phyloP scores from a whole-genome alignment of 805 yeast genomes.

The Peterozyma xylosa region DNA sequence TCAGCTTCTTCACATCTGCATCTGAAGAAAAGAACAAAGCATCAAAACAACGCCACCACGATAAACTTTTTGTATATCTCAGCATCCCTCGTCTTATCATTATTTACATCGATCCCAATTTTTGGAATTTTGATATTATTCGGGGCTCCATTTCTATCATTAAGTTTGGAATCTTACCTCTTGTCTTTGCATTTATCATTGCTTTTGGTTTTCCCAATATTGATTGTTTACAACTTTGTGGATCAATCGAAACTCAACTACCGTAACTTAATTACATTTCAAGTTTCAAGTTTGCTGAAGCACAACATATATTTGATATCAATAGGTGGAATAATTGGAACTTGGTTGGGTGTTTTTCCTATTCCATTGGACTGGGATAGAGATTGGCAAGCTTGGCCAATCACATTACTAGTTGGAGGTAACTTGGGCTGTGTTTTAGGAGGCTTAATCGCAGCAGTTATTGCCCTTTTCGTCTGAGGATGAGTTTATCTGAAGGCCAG shows the following conservation, averaged over 20 bases:
- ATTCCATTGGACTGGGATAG: conserved; percentile 98
- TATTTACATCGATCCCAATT: conserved; percentile 29
- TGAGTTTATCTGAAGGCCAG: too few relatives aligned
- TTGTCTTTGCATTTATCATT: conserved; percentile 56
- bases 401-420: conserved; percentile 74
- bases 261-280: conserved; percentile 27
- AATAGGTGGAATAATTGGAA: conserved; percentile 48
- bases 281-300: conserved; percentile 17
- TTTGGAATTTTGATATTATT: conserved; percentile 44
- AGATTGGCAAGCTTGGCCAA: conserved; percentile 95
- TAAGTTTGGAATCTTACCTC: conserved; percentile 45
- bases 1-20: conserved; percentile 10
- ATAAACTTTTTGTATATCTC: conserved; percentile 17
- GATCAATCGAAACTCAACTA: conserved; percentile 11
- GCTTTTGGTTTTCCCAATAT: conserved; percentile 56
- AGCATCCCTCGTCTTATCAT: conserved; percentile 23
- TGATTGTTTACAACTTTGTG: conserved; percentile 43
- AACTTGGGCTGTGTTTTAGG: conserved; percentile 71
- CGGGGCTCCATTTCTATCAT: conserved; percentile 72
- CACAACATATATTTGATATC: conserved; percentile 29
- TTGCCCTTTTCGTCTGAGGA: too few relatives aligned
- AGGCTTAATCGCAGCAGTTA: neutral
- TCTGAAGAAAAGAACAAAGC: neutral
- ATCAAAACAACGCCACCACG: conserved; percentile 1
- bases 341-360: conserved; percentile 91